phyloP scores from a whole-genome alignment of 2,329 filamentous ascomycete species.

The Fusarium albidum region DNA sequence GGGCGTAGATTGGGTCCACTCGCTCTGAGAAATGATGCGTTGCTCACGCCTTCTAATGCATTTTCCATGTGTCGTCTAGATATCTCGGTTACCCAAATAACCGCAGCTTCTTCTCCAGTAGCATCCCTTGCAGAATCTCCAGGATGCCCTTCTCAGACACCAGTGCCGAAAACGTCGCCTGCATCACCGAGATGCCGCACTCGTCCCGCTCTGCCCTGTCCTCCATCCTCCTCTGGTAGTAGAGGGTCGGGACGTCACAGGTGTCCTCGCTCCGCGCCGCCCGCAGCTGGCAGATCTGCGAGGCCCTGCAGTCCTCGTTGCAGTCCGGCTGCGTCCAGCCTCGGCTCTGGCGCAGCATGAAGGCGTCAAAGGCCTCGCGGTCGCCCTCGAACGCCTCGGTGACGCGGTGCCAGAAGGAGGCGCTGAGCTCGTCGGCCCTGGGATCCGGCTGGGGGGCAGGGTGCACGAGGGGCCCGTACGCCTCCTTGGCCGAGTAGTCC shows the following conservation, averaged over 20 bases:
- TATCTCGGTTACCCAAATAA: constrained; percentile 8
- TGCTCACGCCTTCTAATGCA: too few species aligned
- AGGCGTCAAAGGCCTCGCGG: constrained; percentile 54
- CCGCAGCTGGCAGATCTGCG: constrained; percentile 62
- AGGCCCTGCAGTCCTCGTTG: constrained; percentile 50
- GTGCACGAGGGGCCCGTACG: constrained; percentile 56
- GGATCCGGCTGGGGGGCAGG: constrained; percentile 50
- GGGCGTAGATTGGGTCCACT: too few species aligned
- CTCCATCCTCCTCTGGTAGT: constrained; percentile 43
- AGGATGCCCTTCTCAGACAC: constrained; percentile 36
- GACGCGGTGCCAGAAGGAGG: constrained; percentile 67
- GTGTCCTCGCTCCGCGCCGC: constrained; percentile 61
- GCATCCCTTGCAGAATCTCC: constrained; percentile 33
- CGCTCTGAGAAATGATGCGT: too few species aligned
- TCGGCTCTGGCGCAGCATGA: constrained; percentile 56
- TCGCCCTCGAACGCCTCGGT: constrained; percentile 57
- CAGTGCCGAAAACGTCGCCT: constrained; percentile 40
- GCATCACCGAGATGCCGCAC: constrained; percentile 42
- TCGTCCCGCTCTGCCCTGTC: constrained; percentile 36
- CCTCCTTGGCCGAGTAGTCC: constrained; percentile 64
- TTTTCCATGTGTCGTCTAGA: not conserved
- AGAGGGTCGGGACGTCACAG: constrained; percentile 50
- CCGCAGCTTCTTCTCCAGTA: constrained; percentile 9
- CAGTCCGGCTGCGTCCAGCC: constrained; percentile 54
- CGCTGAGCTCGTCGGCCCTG: constrained; percentile 58